These are phyloP conservation scores for Mucor irregularis DNA, from an alignment of 371 early-diverging fungal species.

Conservation along the genomic window DNA sequence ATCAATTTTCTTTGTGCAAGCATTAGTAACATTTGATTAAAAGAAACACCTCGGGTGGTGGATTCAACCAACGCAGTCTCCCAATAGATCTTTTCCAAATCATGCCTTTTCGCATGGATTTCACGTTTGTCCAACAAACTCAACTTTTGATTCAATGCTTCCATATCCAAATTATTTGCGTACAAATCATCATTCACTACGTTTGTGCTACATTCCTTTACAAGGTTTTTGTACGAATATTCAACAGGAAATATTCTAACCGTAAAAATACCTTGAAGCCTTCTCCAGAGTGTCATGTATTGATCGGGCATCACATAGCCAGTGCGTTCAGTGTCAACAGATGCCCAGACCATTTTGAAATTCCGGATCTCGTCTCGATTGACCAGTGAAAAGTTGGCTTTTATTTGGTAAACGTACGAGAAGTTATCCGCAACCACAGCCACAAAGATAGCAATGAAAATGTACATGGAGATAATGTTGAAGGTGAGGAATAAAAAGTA, in stretches of 20 bases:
- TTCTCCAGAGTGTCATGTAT: constrained; percentile 51
- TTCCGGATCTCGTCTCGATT: constrained; percentile 70
- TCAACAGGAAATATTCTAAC: constrained; percentile 38
- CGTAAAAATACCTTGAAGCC: constrained; percentile 43
- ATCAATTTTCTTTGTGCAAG: constrained; percentile 62
- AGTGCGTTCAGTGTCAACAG: constrained; percentile 53
- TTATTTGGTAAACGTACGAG: constrained; percentile 68
- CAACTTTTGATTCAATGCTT: constrained; percentile 25
- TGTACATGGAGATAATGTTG: constrained; percentile 77
- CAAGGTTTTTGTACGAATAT: constrained; percentile 39
- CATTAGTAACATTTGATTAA: constrained; percentile 61
- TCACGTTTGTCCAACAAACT: constrained; percentile 32
- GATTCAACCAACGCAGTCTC: constrained; percentile 40
- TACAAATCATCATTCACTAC: constrained; percentile 18
- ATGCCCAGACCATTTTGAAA: constrained; percentile 63
- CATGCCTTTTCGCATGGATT: constrained; percentile 35
- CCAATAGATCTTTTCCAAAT: constrained; percentile 49
- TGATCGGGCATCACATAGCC: constrained; percentile 55
- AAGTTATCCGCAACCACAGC: constrained; percentile 76
- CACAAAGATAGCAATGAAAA: constrained; percentile 72
- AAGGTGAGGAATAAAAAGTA: constrained; percentile 67
- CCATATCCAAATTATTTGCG: constrained; percentile 28
- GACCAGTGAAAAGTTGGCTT: constrained; percentile 59
- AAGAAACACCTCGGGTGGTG: constrained; percentile 52
- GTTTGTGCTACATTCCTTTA: constrained; percentile 13